A percentile compares a stretch with the other conserved stretches of the same genome.
These are phyloP conservation scores for Mortierella sp. DNA, from an alignment of 371 early-diverging fungal genomes.

Conservation along the genomic window DNA sequence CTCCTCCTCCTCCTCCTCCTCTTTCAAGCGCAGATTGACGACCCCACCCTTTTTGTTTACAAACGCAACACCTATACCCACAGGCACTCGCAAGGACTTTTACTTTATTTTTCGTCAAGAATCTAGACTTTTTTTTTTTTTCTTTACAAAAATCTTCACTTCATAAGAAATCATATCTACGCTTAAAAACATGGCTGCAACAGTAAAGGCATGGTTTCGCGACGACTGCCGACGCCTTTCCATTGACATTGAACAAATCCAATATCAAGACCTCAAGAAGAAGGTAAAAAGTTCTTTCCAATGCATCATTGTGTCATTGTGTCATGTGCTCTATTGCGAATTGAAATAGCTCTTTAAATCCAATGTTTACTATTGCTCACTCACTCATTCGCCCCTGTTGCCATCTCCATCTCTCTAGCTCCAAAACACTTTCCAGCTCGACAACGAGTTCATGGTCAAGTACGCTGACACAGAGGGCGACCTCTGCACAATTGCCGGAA, in stretches of 20 bases:
- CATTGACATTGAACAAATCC: constrained; percentile 53
- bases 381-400: not conserved
- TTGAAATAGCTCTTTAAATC: not conserved
- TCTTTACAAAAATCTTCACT: not conserved
- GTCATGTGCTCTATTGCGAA: no score
- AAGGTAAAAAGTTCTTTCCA: constrained; percentile 18
- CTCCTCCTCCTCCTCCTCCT: not conserved
- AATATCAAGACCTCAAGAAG: constrained; percentile 48
- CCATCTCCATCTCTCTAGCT: constrained; percentile 14
- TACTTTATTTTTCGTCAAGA: not conserved
- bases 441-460: constrained; percentile 54
- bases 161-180: not conserved
- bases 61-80: not conserved
- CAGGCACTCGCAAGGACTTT: not conserved
- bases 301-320: no score
- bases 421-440: constrained; percentile 50
- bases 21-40: not conserved
- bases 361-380: not conserved
- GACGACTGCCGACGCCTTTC: constrained; percentile 54
- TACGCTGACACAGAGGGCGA: constrained; percentile 52
- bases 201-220: constrained; percentile 52
- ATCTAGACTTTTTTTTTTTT: not conserved
- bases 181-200: constrained; percentile 25
- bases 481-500: constrained; percentile 49
- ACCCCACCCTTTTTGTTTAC: constrained; percentile 2